These are phyloP conservation scores for Vitis amurensis DNA, from an alignment of 164 flowering plant species.

Conservation along the genomic window DNA sequence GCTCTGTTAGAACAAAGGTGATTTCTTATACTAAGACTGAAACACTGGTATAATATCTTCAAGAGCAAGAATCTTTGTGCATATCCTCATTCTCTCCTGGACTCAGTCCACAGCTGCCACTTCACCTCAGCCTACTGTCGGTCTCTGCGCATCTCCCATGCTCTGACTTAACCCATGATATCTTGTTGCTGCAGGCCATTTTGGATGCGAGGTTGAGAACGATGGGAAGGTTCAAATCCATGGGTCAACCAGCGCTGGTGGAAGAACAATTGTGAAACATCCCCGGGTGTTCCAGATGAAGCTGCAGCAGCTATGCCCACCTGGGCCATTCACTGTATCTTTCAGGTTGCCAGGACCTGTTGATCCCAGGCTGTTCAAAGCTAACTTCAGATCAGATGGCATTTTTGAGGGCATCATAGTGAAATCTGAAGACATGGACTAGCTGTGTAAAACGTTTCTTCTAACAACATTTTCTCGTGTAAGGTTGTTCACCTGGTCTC, in stretches of 20 bases:
- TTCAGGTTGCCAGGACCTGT: conserved; percentile 68
- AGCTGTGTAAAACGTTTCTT: too few species aligned
- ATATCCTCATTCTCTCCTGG: background rate
- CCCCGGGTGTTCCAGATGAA: conserved; percentile 41
- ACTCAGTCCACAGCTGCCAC: too few species aligned
- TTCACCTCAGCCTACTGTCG: too few species aligned
- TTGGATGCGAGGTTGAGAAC: conserved; percentile 56
- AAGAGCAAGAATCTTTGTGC: background rate
- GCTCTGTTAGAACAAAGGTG: too few species aligned
- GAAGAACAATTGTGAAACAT: conserved; percentile 20
- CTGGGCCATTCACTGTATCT: conserved; percentile 52
- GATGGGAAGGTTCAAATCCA: conserved; percentile 51
- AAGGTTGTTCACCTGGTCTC: too few species aligned
- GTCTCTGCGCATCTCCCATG: background rate
- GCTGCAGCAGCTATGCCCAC: conserved; percentile 46
- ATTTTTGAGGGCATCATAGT: conserved; percentile 56
- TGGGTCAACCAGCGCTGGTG: conserved; percentile 46
- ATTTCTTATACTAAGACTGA: too few species aligned
- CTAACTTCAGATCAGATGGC: conserved; percentile 51
- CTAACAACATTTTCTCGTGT: too few species aligned
- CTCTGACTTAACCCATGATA: background rate
- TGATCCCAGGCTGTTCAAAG: conserved; percentile 54
- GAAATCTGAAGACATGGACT: background rate
- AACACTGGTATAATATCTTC: too few species aligned
- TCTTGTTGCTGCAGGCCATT: conserved; percentile 36